Evolutionary conservation across 768 basidiomycete genomes (phyloP).

Genomic region (Hericium rajendrae): DNA sequence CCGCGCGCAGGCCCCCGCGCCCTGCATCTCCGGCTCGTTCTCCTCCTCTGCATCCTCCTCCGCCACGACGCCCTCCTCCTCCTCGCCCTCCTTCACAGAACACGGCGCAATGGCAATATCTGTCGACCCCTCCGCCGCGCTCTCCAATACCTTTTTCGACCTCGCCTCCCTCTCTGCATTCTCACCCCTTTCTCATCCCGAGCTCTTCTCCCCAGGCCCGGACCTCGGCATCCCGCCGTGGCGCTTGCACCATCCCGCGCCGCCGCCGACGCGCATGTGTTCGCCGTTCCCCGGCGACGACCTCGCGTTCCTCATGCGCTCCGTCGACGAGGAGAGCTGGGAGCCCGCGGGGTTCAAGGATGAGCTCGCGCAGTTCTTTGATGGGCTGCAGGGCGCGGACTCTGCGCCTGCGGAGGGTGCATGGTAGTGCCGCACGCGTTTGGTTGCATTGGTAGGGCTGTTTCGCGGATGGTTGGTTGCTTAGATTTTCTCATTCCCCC

Average conservation of each 20-base stretch:
- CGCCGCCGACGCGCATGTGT: conserved; percentile 22
- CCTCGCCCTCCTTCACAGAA: not conserved
- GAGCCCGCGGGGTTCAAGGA: conserved; percentile 65
- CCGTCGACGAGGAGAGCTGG: conserved; percentile 53
- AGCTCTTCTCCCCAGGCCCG: not conserved
- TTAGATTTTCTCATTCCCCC: too few species aligned
- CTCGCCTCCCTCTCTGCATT: not conserved
- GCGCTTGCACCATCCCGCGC: conserved; percentile 21
- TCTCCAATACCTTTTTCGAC: not conserved
- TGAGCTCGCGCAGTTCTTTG: conserved; percentile 62
- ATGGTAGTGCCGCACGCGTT: too few species aligned
- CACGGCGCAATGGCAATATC: not conserved
- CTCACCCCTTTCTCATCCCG: not conserved
- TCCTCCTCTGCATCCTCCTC: not conserved
- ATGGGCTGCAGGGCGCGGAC: conserved; percentile 23
- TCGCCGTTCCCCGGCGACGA: not conserved
- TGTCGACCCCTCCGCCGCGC: not conserved
- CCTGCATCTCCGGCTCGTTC: not conserved
- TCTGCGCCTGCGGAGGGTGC: not conserved
- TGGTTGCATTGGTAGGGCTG: too few species aligned
- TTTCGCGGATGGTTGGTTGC: too few species aligned
- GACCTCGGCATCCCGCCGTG: not conserved
- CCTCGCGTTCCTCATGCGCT: conserved; percentile 26
- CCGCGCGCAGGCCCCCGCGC: not conserved
- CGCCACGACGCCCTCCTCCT: not conserved